Evolutionary conservation across 495 filamentous ascomycete species (phyloP).

Genomic region (Neurospora sp.): DNA sequence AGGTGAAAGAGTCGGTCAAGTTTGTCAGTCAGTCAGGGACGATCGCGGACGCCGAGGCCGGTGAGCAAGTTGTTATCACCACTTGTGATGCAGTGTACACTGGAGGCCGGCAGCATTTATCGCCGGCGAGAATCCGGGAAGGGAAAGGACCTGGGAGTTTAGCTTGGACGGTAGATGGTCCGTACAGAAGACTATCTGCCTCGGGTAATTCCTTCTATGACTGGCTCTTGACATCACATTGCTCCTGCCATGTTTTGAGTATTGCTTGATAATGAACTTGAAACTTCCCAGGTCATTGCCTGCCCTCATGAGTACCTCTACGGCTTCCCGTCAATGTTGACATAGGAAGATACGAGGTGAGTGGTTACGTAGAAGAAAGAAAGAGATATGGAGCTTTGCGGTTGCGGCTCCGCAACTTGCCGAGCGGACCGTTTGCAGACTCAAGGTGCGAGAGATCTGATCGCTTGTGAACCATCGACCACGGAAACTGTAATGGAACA

Average conservation of each 20-base stretch:
- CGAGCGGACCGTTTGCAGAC: neutral
- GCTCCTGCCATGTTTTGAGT: neutral
- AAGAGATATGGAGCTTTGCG: neutral
- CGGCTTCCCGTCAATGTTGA: neutral
- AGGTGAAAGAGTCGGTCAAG: neutral
- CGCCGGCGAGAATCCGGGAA: neutral
- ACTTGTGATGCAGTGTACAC: neutral
- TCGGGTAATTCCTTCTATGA: neutral
- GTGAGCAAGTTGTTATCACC: neutral
- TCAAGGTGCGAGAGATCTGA: neutral
- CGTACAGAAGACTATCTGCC: neutral
- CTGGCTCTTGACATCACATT: neutral
- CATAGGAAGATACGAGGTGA: neutral
- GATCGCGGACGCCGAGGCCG: neutral
- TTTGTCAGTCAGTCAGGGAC: neutral
- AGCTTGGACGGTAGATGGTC: neutral
- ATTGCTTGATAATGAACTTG: neutral
- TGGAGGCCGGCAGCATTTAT: neutral
- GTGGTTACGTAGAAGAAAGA: neutral
- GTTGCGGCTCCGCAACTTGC: neutral
- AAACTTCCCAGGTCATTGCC: neutral
- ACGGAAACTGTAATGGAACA: neutral
- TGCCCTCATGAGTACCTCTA: neutral
- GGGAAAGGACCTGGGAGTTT: too few relatives aligned
- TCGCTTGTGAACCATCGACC: neutral